Base-by-base conservation (phyloP, 106 monocot species). In the Triglochin maritima region DNA sequence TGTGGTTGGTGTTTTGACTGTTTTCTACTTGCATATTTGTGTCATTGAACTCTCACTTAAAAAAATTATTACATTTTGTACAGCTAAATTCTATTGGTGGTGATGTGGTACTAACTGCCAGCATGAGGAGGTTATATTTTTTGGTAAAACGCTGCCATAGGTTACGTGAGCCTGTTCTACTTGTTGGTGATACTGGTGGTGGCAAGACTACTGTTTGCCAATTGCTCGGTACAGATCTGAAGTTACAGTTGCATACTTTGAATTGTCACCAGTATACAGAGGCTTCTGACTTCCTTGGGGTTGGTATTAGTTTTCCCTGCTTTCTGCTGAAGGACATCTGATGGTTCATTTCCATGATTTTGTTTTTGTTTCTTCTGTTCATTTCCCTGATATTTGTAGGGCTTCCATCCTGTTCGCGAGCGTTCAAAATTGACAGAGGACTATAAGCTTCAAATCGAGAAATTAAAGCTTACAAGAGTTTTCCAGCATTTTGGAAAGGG, bases 191-290 rank as follows among this genome's bases (percentile, higher is more conserved):
- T 74, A 96, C 96, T 71, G 96, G 96, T 64, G 91, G 96, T 48
- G 96, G 96, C 12, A 96, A 96, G 62, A 96, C 96, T 44, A 91
- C 87, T 45, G 96, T 91, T 4, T 96, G 96, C 73, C 96, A 96
- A 76, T 69, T 96, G 50, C 78, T 96, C 48, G 86, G 90, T 72
- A 60, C 47, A 69, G 71, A 73, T 72, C 68, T 91, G 53, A 62
- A 69, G n/a, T 62, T 72, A 62, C 79, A 52, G 65, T 59, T 96
- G 72, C 96, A 88, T 61, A 88, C 82, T 62, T 73, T 96, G 56
- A 96, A 96, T 77, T 96, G 96, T 66, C 96, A 96, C 77, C 96
- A 96, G 70, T 88, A 90, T 49, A 86, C 91, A 29, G 96, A 96
- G 69, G 86, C 91, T 50, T 81, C 96, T 13, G 96, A 96, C 67